These are phyloP conservation scores for Fulvia fulva DNA, from an alignment of 2,329 filamentous ascomycete genomes.

Conservation along the genomic window DNA sequence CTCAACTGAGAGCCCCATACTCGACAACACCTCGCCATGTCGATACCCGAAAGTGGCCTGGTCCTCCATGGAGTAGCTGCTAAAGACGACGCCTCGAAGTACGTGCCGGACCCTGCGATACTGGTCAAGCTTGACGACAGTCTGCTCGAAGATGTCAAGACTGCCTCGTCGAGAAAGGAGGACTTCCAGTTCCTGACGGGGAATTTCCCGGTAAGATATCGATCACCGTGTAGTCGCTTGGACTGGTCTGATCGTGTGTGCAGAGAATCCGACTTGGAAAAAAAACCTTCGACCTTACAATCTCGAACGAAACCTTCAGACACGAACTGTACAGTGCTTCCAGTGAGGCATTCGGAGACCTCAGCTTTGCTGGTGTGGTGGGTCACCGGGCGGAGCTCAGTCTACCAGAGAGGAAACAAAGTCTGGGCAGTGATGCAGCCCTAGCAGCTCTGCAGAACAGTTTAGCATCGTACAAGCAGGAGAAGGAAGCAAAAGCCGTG, in stretches of 20 bases:
- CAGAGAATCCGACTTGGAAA: conserved; percentile 55
- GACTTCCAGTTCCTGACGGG: conserved; percentile 34
- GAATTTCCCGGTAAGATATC: conserved; percentile 30
- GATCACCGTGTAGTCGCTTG: not conserved
- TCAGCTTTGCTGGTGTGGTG: conserved; percentile 55
- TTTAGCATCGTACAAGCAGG: conserved; percentile 56
- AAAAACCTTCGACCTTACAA: conserved; percentile 53
- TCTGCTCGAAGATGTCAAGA: conserved; percentile 32
- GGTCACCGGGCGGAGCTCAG: conserved; percentile 49
- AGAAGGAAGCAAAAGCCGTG: conserved; percentile 54
- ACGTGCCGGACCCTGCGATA: conserved; percentile 25
- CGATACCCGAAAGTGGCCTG: conserved; percentile 23
- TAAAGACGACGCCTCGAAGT: conserved; percentile 15
- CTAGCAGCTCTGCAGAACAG: conserved; percentile 57
- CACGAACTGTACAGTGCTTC: conserved; percentile 55
- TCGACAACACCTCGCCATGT: conserved; percentile 12
- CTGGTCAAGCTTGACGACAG: conserved; percentile 30
- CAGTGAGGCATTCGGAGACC: conserved; percentile 40
- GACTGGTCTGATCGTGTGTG: not conserved
- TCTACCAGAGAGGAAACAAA: conserved; percentile 48
- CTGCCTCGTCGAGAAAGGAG: conserved; percentile 26
- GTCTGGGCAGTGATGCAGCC: conserved; percentile 56
- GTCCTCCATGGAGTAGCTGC: conserved; percentile 26
- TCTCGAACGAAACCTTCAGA: conserved; percentile 50
- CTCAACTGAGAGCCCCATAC: conserved; percentile 4